Evolutionary conservation across 768 basidiomycete species (phyloP).

Genomic region (Amanita phalloides): DNA sequence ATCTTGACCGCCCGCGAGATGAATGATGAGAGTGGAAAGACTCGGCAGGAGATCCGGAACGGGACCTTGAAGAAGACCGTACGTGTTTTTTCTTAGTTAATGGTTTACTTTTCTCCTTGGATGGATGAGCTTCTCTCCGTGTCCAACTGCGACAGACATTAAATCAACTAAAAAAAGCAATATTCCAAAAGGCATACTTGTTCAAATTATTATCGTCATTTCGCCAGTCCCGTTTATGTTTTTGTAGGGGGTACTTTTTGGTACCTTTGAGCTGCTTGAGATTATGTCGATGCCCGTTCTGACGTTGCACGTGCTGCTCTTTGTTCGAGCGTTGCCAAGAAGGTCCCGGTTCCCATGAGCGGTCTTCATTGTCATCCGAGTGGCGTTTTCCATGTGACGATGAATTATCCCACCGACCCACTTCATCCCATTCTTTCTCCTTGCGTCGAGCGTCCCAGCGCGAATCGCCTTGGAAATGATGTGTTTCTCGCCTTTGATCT

Average conservation of each 20-base stretch:
- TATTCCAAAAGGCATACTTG: constrained; percentile 40
- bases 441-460: constrained; percentile 46
- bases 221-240: constrained; percentile 39
- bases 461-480: constrained; percentile 32
- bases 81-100: constrained; percentile 34
- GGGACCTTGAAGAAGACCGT: constrained; percentile 46
- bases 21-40: constrained; percentile 58
- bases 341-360: constrained; percentile 66
- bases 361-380: constrained; percentile 29
- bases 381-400: constrained; percentile 18
- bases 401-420: constrained; percentile 16
- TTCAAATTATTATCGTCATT: constrained; percentile 60
- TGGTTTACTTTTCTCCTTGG: constrained; percentile 26
- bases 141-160: constrained; percentile 43
- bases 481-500: constrained; percentile 27
- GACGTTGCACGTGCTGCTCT: constrained; percentile 28
- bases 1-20: constrained; percentile 54
- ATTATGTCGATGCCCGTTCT: constrained; percentile 25
- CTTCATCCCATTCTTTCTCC: constrained; percentile 28
- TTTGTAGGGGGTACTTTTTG: constrained; percentile 24
- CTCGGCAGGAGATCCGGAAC: constrained; percentile 50
- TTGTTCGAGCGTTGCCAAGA: constrained; percentile 46
- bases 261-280: constrained; percentile 19
- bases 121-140: constrained; percentile 37
- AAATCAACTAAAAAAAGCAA: not conserved